Conservation (phyloP, 345 rosid genomes). For the Corchorus olitorius region DNA sequence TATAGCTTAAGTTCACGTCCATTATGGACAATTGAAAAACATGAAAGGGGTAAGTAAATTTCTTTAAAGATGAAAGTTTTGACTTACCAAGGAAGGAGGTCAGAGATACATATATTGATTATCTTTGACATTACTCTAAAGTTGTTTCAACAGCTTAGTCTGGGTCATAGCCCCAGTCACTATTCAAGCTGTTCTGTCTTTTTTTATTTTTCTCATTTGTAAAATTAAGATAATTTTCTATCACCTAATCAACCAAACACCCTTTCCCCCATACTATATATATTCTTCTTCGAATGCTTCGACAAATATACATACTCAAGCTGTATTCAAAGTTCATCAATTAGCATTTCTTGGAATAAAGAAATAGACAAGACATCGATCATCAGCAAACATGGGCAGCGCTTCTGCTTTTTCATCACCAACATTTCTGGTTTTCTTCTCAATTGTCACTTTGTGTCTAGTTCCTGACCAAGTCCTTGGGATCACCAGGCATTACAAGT, state of each 20-base stretch:
- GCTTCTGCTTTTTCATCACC: conserved; percentile 36
- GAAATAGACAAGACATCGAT: conserved; percentile 3
- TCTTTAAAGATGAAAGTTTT: conserved; percentile 17
- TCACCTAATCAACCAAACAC: conserved; percentile 39
- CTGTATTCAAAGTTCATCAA: conserved; percentile 14
- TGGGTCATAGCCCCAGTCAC: conserved; percentile 24
- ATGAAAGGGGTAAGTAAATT: neutral
- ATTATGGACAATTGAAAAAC: neutral
- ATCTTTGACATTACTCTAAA: conserved; percentile 80
- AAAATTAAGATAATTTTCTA: neutral
- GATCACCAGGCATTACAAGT: conserved; percentile 70
- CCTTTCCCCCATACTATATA: conserved; percentile 37
- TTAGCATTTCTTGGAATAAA: neutral
- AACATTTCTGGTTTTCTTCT: conserved; percentile 26
- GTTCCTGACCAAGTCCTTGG: conserved; percentile 46
- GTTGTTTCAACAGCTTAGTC: conserved; percentile 67
- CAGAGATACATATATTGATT: conserved; percentile 41
- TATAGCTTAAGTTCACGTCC: neutral
- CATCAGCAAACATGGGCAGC: conserved; percentile 20
- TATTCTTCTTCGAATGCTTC: conserved; percentile 20
- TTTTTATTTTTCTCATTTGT: neutral
- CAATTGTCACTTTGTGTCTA: conserved; percentile 26
- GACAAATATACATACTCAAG: conserved; percentile 23
- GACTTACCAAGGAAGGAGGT: conserved; percentile 47
- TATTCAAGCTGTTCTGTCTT: neutral